Evolutionary conservation across 1,284 basidiomycete genomes (phyloP).

Genomic region (Melampsora medusae): DNA sequence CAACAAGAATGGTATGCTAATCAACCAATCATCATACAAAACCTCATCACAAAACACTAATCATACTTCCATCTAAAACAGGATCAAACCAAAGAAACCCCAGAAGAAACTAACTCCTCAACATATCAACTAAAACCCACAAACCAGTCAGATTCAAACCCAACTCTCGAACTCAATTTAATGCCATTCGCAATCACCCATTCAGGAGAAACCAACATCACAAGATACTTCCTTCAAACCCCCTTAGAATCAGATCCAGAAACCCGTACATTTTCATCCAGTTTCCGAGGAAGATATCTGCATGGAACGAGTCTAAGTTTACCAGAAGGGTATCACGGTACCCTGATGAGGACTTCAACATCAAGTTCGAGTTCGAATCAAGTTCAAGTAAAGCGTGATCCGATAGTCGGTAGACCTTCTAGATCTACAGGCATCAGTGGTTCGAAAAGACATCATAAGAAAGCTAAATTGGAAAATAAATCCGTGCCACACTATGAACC

Average conservation of each 20-base stretch:
- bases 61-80: no score
- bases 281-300: slow-evolving; percentile 24
- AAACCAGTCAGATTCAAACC: neutral
- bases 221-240: slow-evolving; percentile 5
- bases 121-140: no score
- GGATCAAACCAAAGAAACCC: no score
- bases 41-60: no score
- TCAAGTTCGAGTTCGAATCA: neutral
- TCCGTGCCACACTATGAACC: no score
- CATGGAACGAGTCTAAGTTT: slow-evolving; percentile 23
- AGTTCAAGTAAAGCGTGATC: neutral
- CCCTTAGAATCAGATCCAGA: neutral
- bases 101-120: no score
- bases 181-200: slow-evolving; percentile 36
- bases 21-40: no score
- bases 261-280: neutral
- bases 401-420: neutral
- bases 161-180: neutral
- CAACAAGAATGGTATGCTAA: no score
- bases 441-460: no score
- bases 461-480: no score
- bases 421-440: no score
- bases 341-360: neutral
- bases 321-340: slow-evolving; percentile 17
- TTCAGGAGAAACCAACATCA: slow-evolving; percentile 13